Evolutionary conservation across 331 rosid genomes (phyloP).

Genomic region (Quercus tomentella): DNA sequence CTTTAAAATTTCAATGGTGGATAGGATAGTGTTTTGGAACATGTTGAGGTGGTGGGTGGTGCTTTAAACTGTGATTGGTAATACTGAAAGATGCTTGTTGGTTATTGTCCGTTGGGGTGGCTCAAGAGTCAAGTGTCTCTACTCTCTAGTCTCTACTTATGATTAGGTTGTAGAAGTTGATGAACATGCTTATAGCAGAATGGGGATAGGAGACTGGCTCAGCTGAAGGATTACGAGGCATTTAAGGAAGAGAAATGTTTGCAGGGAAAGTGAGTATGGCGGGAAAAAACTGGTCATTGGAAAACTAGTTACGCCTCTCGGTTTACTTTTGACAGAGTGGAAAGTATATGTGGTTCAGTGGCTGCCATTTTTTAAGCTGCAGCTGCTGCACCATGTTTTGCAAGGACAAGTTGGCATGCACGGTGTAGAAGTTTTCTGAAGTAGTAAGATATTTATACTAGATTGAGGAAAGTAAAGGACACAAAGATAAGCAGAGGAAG

Average conservation of each 20-base stretch:
- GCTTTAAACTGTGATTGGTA: slow-evolving; percentile 1
- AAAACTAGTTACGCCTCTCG: neutral
- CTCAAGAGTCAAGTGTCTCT: neutral
- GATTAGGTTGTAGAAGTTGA: neutral
- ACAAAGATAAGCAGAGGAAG: neutral
- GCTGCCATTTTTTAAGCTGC: neutral
- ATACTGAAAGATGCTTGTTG: slow-evolving; percentile 6
- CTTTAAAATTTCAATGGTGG: slow-evolving; percentile 2
- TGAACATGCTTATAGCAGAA: neutral
- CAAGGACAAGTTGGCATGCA: neutral
- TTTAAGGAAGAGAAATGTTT: neutral
- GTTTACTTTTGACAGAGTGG: neutral
- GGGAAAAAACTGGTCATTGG: neutral
- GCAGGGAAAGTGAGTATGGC: neutral
- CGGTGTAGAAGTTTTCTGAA: neutral
- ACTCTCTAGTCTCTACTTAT: neutral
- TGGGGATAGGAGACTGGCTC: slow-evolving; percentile 8
- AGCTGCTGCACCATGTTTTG: neutral
- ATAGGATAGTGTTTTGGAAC: neutral
- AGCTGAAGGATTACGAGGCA: neutral
- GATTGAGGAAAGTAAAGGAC: neutral
- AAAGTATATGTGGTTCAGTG: neutral
- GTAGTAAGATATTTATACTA: neutral
- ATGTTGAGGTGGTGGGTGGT: neutral
- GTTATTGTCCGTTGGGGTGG: neutral